Percentiles rank a stretch among this genome's conserved stretches.
phyloP scores from a whole-genome alignment of 148 eudicot genomes.

The Agrostemma githago region DNA sequence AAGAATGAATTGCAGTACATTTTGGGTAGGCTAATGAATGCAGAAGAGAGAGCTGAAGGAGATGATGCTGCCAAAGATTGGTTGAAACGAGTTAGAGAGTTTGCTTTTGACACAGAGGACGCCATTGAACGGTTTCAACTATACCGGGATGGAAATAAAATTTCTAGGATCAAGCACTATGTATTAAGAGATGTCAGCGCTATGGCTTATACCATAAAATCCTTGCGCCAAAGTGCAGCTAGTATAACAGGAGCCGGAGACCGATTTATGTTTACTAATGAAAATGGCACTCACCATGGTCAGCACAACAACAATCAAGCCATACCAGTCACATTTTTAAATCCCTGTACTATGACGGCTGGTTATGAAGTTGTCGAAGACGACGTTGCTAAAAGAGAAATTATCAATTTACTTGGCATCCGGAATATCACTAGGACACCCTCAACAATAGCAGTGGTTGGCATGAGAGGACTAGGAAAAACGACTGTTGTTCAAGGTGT shows the following conservation, averaged over 20 bases:
- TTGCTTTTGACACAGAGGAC: slow-evolving; percentile 27
- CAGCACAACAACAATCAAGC: neutral
- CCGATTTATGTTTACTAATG: neutral
- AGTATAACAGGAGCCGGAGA: neutral
- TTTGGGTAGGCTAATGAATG: neutral
- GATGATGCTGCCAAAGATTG: slow-evolving; percentile 14
- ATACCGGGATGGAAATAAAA: neutral
- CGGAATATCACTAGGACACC: no score
- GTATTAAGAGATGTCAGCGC: neutral
- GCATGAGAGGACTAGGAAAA: slow-evolving; percentile 30
- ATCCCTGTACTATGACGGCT: neutral
- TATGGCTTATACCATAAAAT: slow-evolving; percentile 6
- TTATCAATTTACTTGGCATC: neutral
- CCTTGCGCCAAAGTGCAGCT: neutral
- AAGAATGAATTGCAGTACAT: slow-evolving; percentile 12
- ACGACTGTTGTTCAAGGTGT: slow-evolving; percentile 14
- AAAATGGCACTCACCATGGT: neutral
- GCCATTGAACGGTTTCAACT: slow-evolving; percentile 17
- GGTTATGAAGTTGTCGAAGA: slow-evolving; percentile 6
- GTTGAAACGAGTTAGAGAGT: slow-evolving; percentile 20
- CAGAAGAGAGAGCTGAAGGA: slow-evolving; percentile 18
- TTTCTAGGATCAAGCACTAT: neutral
- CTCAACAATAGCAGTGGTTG: slow-evolving; percentile 16
- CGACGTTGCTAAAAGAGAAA: neutral
- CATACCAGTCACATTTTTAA: neutral